Percentiles rank a stretch among this genome's conserved stretches.
These are phyloP conservation scores for Agaricus sinodeliciosus DNA, from an alignment of 768 basidiomycete species.

Conservation along the genomic window DNA sequence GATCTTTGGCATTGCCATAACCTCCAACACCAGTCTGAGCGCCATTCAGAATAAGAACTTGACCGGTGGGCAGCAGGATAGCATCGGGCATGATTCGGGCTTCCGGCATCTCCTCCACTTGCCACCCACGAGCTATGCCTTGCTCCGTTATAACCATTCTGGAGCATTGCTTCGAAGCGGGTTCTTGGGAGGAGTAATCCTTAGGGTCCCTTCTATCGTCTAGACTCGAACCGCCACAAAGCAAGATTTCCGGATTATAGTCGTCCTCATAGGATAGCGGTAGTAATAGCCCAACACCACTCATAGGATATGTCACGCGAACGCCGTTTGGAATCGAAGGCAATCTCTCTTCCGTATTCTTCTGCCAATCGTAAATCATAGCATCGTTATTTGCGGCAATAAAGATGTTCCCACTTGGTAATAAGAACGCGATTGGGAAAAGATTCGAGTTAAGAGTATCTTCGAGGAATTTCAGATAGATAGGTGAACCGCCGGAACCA, in stretches of 20 bases:
- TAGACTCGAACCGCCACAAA: constrained; percentile 72
- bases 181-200: constrained; percentile 64
- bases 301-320: constrained; percentile 80
- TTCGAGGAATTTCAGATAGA: constrained; percentile 54
- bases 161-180: constrained; percentile 68
- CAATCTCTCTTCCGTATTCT: constrained; percentile 52
- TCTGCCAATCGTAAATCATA: constrained; percentile 73
- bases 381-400: constrained; percentile 75
- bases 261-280: constrained; percentile 57
- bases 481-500: constrained; percentile 59
- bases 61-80: constrained; percentile 74
- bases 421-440: constrained; percentile 68
- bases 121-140: constrained; percentile 66
- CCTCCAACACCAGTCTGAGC: constrained; percentile 69
- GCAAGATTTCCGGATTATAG: constrained; percentile 62
- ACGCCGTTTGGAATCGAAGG: constrained; percentile 71
- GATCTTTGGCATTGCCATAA: constrained; percentile 65
- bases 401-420: constrained; percentile 67
- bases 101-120: constrained; percentile 67
- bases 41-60: constrained; percentile 72
- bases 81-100: constrained; percentile 75
- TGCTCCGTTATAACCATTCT: constrained; percentile 58
- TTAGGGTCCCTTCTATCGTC: constrained; percentile 54
- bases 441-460: constrained; percentile 78
- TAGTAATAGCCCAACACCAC: constrained; percentile 67